Evolutionary conservation across 306 rosid species (phyloP), one percentile per base, ranked within the genome.

Genomic region (Prunus fruticosa): DNA sequence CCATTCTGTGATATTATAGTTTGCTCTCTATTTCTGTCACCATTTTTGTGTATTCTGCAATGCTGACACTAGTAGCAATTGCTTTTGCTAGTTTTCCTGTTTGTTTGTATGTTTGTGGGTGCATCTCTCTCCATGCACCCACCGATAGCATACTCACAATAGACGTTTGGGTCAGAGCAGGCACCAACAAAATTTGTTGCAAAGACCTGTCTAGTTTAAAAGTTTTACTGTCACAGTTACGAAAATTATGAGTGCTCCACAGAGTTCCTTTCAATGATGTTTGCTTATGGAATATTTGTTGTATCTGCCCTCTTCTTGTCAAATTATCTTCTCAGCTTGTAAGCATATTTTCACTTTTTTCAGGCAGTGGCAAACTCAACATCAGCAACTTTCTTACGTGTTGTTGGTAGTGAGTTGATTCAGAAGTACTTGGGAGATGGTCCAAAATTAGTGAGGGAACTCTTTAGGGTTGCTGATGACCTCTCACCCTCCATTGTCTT

Each of bases 361-460:
- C 87, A 95, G 99, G 99, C 99, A 4, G 99, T 95, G 34, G 99
- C 99, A 20, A 95, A 95, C 86, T 95, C 99, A 68, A 95, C 99
- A 47, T 95, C 99, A 47, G 99, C 99, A 46, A 95, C 99, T 27
- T 95, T 95, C 82, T 86, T 95, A 72, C 97, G 99, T 71, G 99
- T 95, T 77, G 99, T 95, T 86, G 99, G 99, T 47, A 95, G 99
- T 87, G 99, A 95, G 72, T 85, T 95, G 81, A 95, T 95, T 54
- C 99, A 95, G 72, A 95, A 92, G 74, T 95, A 95, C 85, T 81
- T 95, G 81, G 97, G 99, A 62, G 99, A 95, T 87, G 99, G 99
- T 74, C 99, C 99, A 45, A 95, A 92, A 78, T 88, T 95, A 76
- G 99, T 95, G 69, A 89, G 99, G 86, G 99, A 95, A 74, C 97